These are phyloP conservation scores for Diaporthe australafricana DNA, from an alignment of 2,329 filamentous ascomycete species.

Conservation along the genomic window DNA sequence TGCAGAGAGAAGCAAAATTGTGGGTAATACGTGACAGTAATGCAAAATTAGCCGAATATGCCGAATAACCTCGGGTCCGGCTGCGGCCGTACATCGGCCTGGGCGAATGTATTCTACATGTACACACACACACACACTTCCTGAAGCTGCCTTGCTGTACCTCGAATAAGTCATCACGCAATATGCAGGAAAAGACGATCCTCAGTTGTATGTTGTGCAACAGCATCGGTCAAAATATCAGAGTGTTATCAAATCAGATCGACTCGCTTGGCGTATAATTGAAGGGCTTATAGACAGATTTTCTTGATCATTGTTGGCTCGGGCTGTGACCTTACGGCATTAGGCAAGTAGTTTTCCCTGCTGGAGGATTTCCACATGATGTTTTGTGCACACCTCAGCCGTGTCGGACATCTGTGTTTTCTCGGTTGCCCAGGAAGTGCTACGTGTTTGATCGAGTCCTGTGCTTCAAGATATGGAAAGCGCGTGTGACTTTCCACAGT, in stretches of 20 bases:
- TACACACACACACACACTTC: neutral
- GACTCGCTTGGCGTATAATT: no score
- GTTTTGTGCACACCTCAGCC: no score
- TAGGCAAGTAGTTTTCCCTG: neutral
- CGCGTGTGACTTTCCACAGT: neutral
- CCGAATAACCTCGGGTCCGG: constrained; percentile 25
- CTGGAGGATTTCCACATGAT: neutral
- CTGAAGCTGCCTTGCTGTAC: no score
- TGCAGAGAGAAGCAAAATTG: neutral
- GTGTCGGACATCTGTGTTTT: neutral
- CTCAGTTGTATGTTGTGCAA: neutral
- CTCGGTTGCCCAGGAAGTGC: no score
- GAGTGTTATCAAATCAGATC: no score
- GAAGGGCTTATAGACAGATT: neutral
- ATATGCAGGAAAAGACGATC: neutral
- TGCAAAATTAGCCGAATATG: neutral
- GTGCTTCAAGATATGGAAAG: neutral
- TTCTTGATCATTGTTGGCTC: neutral
- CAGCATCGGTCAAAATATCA: neutral
- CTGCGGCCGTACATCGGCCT: neutral
- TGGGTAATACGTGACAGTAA: neutral
- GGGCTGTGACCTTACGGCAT: neutral
- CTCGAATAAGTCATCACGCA: no score
- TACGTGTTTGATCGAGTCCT: neutral
- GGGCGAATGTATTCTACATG: no score